Evolutionary conservation across 2,329 filamentous ascomycete species (phyloP).

Genomic region (Ceratocystis smalleyi): DNA sequence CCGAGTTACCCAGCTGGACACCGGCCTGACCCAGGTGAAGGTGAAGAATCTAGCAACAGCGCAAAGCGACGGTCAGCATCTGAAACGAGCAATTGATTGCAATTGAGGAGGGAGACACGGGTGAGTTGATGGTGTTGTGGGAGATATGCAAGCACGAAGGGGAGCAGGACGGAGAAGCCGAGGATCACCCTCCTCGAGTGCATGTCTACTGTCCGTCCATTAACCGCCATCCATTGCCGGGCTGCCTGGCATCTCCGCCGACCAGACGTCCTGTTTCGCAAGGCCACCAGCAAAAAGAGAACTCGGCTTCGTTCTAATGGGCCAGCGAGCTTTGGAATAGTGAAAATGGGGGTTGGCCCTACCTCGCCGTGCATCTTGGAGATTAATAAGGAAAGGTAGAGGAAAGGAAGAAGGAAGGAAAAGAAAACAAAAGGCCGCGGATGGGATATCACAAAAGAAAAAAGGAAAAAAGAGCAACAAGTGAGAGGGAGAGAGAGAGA

Average conservation of each 20-base stretch:
- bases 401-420: slow-evolving; percentile 4
- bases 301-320: too few relatives aligned
- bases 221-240: not conserved
- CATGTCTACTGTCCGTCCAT: not conserved
- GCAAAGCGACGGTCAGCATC: slow-evolving; percentile 12
- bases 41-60: slow-evolving; percentile 39
- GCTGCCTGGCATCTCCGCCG: not conserved
- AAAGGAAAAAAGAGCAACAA: slow-evolving; percentile 9
- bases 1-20: slow-evolving; percentile 58
- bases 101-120: not conserved
- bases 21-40: slow-evolving; percentile 54
- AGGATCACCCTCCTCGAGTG: too few relatives aligned
- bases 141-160: too few relatives aligned
- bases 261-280: not conserved
- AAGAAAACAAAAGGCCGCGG: slow-evolving; percentile 9
- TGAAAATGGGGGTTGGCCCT: slow-evolving; percentile 37
- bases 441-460: slow-evolving; percentile 10
- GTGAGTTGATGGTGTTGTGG: not conserved
- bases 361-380: slow-evolving; percentile 14
- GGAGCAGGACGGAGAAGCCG: too few relatives aligned
- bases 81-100: not conserved
- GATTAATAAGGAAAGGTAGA: slow-evolving; percentile 9
- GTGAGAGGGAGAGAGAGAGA: not conserved
- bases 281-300: not conserved
- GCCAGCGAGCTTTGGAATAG: slow-evolving; percentile 25